Percentiles rank a stretch among this genome's conserved stretches.
Evolutionary conservation across 2,329 filamentous ascomycete species (phyloP).

Genomic region (Colletotrichum orbiculare): DNA sequence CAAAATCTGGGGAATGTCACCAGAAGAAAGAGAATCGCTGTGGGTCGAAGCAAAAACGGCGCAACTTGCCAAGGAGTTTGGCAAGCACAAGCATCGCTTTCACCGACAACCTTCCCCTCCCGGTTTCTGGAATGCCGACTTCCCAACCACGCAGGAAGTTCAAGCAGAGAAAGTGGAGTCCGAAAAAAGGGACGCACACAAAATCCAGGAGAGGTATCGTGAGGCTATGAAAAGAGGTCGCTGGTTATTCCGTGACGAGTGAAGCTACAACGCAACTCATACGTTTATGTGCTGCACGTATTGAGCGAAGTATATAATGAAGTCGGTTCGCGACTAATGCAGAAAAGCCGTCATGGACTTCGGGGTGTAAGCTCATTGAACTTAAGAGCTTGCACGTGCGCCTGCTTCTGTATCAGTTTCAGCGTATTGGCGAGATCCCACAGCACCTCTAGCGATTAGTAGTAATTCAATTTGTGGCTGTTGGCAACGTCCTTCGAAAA

Average conservation of each 20-base stretch:
- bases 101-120: constrained; percentile 79
- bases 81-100: constrained; percentile 81
- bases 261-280: constrained; percentile 11
- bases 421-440: neutral
- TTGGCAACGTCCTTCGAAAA: too few relatives aligned
- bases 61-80: constrained; percentile 78
- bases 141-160: constrained; percentile 87
- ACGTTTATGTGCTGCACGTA: too few relatives aligned
- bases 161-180: constrained; percentile 73
- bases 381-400: neutral
- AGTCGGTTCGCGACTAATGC: too few relatives aligned
- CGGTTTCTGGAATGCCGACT: constrained; percentile 91
- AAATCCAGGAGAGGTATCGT: constrained; percentile 78
- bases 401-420: too few relatives aligned
- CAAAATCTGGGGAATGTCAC: constrained; percentile 67
- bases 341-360: neutral
- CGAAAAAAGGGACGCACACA: constrained; percentile 68
- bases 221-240: constrained; percentile 85
- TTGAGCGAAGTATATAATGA: too few relatives aligned
- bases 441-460: too few relatives aligned
- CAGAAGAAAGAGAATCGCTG: constrained; percentile 70
- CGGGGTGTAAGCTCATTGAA: neutral
- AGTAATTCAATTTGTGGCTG: too few relatives aligned
- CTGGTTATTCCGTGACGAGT: constrained; percentile 88
- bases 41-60: constrained; percentile 82